Evolutionary conservation across 805 yeast genomes (phyloP).

Genomic region (Debaryomyces castellii): DNA sequence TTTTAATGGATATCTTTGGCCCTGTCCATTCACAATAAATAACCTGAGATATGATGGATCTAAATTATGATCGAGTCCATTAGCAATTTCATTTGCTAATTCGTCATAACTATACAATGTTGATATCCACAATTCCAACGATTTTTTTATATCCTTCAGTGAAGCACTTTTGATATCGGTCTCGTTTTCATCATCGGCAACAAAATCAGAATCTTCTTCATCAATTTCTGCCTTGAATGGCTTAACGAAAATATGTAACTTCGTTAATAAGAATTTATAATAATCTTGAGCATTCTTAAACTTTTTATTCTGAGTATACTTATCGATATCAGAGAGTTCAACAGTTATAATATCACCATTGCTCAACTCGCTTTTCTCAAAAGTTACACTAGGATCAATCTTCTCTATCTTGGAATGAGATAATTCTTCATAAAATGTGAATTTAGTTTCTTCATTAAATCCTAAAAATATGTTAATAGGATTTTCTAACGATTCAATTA

Average conservation of each 20-base stretch:
- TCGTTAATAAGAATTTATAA: constrained; percentile 55
- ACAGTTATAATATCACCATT: constrained; percentile 66
- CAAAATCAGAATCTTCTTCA: constrained; percentile 49
- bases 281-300: constrained; percentile 39
- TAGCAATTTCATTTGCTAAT: constrained; percentile 62
- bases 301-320: constrained; percentile 13
- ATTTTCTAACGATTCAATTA: constrained; percentile 40
- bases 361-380: constrained; percentile 56
- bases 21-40: constrained; percentile 57
- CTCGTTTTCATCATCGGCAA: constrained; percentile 26
- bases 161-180: constrained; percentile 9
- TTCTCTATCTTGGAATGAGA: constrained; percentile 51
- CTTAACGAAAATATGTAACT: constrained; percentile 57
- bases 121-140: constrained; percentile 68
- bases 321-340: constrained; percentile 24
- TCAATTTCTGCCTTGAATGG: constrained; percentile 46
- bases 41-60: constrained; percentile 65
- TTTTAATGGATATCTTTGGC: constrained; percentile 52
- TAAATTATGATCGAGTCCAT: constrained; percentile 40
- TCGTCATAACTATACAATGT: constrained; percentile 56
- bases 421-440: constrained; percentile 59
- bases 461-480: constrained; percentile 43
- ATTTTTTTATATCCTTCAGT: constrained; percentile 17
- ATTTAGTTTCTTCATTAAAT: constrained; percentile 28
- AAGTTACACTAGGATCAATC: constrained; percentile 39